Conservation (phyloP, 805 yeast genomes). For the Ogataea pilisensis region DNA sequence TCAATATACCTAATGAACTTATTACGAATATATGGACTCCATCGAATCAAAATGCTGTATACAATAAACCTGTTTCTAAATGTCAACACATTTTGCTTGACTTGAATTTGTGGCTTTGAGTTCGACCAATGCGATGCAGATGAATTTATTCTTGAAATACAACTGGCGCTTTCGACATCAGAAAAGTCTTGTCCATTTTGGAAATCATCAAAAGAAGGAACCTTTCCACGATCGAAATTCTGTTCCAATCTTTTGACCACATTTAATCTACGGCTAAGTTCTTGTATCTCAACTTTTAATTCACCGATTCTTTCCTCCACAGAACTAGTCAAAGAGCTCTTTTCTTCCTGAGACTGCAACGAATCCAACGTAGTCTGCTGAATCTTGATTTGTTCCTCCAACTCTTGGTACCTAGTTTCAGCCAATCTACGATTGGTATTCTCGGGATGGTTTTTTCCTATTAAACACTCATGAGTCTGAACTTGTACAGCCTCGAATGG, state of each 20-base stretch:
- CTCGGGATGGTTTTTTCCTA: conserved; percentile 54
- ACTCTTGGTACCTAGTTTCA: conserved; percentile 32
- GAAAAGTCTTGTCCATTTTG: conserved; percentile 19
- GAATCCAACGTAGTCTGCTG: conserved; percentile 26
- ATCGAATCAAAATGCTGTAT: conserved; percentile 68
- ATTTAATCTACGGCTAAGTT: conserved; percentile 29
- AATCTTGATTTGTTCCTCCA: conserved; percentile 35
- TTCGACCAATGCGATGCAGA: conserved; percentile 15
- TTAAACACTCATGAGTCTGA: conserved; percentile 61
- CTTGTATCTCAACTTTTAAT: conserved; percentile 25
- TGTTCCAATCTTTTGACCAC: conserved; percentile 21
- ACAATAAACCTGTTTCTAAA: conserved; percentile 65
- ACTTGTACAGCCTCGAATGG: conserved; percentile 57
- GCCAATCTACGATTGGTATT: conserved; percentile 48
- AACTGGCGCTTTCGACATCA: conserved; percentile 16
- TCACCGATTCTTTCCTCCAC: conserved; percentile 15
- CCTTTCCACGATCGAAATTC: conserved; percentile 22
- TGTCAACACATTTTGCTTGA: conserved; percentile 31
- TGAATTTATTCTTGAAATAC: conserved; percentile 13
- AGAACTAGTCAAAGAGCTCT: neutral
- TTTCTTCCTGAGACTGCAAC: conserved; percentile 8
- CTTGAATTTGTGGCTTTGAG: conserved; percentile 20
- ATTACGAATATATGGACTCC: conserved; percentile 70
- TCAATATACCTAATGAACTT: conserved; percentile 53
- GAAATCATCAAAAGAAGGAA: conserved; percentile 26